Base-by-base conservation (phyloP, 441 rosid species). In the Gossypium aridum region DNA sequence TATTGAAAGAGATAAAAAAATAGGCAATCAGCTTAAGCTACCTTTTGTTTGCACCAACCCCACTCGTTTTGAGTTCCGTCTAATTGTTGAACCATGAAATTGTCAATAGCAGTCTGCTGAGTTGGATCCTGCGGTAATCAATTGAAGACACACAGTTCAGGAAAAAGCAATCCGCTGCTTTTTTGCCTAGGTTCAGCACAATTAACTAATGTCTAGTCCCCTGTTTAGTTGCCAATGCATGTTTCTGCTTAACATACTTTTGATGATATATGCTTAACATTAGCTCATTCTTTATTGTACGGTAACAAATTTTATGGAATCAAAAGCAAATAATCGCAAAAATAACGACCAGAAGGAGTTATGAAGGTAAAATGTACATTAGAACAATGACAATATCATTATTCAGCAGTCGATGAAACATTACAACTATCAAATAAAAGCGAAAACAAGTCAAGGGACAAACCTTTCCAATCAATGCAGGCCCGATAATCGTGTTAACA, bases 61-160 rank as follows among this genome's bases (percentile, higher is more conserved):
- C 61, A 56, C 23, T 56, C 61, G 22, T 56, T 56, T 20, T 56
- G 61, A 19, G 61, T 56, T 20, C 61, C 61, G 10, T 56, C 61
- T 56, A 56, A 26, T 56, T 56, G 61, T 56, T 56, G 61, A 56
- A 56, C 61, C 61, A 56, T 56, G 61, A 56, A 56, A 56, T 56
- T 56, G 26, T 56, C 61, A 56, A 19, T 56, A 12, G 61, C 61
- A 56, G 61, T 20, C 61, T 56, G 26, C 23, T 56, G 26, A 8
- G 61, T 56, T 56, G 61, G 26, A 1, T 56, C 61, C 61, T 56
- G 22, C 7, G 3, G 26, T 17, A 20, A 53, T 53, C 57, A 53
- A 7, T 14, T 53, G 16, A 2, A 56, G 22, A 56, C 1, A 9
- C 23, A 0, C 13, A 19, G 14, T 56, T 20, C 2, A 56, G 61